Evolutionary conservation across 495 filamentous ascomycete genomes (phyloP).

Genomic region (Bombardia bombarda): DNA sequence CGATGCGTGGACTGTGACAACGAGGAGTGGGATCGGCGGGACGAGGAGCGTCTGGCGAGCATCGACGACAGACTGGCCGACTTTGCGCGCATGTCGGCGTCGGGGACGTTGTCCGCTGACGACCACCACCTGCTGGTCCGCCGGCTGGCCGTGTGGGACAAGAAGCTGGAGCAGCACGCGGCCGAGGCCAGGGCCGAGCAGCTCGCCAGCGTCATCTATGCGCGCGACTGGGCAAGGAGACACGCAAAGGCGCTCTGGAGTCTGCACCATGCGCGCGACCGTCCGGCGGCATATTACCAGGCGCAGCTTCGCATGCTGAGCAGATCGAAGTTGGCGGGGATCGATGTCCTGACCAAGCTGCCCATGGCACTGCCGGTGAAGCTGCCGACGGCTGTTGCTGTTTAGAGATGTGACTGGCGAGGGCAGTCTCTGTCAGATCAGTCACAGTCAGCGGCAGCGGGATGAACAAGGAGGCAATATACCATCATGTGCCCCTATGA

Average conservation of each 20-base stretch:
- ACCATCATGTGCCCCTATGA: too few species aligned
- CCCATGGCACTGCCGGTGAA: too few species aligned
- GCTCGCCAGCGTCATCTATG: not conserved
- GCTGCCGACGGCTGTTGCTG: too few species aligned
- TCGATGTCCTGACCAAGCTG: too few species aligned
- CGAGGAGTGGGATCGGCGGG: not conserved
- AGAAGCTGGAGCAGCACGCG: not conserved
- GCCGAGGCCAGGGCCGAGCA: not conserved
- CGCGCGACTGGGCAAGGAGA: not conserved
- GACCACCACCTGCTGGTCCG: not conserved
- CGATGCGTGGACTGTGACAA: not conserved
- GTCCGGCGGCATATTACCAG: not conserved
- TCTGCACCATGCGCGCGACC: not conserved
- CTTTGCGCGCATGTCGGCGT: not conserved
- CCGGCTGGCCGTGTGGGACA: not conserved
- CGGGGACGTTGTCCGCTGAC: not conserved
- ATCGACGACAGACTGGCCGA: constrained; percentile 1
- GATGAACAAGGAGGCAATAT: too few species aligned
- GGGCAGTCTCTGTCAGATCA: too few species aligned
- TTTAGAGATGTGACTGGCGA: too few species aligned
- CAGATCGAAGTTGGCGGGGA: not conserved
- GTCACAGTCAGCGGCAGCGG: too few species aligned
- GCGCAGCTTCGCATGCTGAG: too few species aligned
- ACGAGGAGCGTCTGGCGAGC: not conserved
- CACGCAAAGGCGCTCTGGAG: not conserved